Evolutionary conservation across 2,329 filamentous ascomycete genomes (phyloP), one percentile per base, ranked within the genome.

Genomic region (Hypoxylon sp.): DNA sequence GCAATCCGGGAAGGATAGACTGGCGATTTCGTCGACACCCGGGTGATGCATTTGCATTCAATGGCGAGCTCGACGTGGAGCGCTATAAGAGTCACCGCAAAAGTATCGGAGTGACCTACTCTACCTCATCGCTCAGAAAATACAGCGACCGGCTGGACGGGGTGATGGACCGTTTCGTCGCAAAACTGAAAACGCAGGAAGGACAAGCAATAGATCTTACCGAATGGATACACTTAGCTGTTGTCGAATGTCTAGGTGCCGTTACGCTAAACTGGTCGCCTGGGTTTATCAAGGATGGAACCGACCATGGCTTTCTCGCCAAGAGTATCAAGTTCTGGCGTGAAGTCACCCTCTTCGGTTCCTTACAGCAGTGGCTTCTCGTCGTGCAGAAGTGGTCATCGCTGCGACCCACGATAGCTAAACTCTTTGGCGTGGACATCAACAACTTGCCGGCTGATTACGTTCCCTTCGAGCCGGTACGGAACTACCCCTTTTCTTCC

Each of bases 1-100:
- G 80, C 11, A 59, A 62, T 6, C 58, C 61, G 46, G 85, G 83
- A 2, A 75, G 64, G 2, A 71, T 86, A 2, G 78, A 83, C 66
- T 83, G 81, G 78, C 64, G 66, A 1, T 68, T 70, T 20, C 57
- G 55, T 22, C 55, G 63, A 40, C 40, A 62, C n/a, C 66, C 31
- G n/a, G 62, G n/a, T 2, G 62, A 69, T 46, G 60, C 33, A 3
- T 67, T 68, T 10, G 37, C 66, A 1, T 65, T 69, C 33, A 69
- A 66, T 33, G 66, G 61, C 33, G 62, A 69, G 11, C 57, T 69
- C 6, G 20, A 66, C 20, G 63, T 63, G 40, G n/a, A 69, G 30
- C 61, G 66, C 6, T 65, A 69, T 35, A 49, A 44, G 33, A 49
- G 58, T 17, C 61, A 69, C 11, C 54, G 66, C n/a, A 65, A 58